Conservation (phyloP, 1,139 yeast species). For the Pichiaceae sp. region DNA sequence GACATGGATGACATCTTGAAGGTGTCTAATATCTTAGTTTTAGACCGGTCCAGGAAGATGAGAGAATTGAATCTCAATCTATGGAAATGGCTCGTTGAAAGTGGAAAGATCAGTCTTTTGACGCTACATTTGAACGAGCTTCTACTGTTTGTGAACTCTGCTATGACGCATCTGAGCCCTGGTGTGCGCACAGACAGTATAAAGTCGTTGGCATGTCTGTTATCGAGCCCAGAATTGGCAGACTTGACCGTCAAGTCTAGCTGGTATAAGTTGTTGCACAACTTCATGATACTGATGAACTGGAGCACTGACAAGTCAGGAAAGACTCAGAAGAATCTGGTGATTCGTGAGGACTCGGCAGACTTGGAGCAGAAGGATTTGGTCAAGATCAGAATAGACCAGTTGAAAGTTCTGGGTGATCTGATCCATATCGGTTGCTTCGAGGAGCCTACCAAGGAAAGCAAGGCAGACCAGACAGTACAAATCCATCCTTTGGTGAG, state of each 20-base stretch:
- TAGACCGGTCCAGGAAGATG: constrained; percentile 59
- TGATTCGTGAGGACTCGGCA: constrained; percentile 10
- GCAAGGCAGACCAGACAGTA: neutral
- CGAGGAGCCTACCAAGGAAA: neutral
- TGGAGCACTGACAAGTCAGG: constrained; percentile 35
- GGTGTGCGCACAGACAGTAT: constrained; percentile 67
- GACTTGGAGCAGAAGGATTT: constrained; percentile 9
- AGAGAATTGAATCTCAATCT: constrained; percentile 51
- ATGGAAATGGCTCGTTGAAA: constrained; percentile 39
- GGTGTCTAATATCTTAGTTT: constrained; percentile 46
- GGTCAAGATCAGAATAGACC: constrained; percentile 6
- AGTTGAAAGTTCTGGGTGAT: constrained; percentile 6
- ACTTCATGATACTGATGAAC: constrained; percentile 49
- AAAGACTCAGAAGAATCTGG: constrained; percentile 9
- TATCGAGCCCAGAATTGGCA: constrained; percentile 26
- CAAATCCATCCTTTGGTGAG: constrained; percentile 18
- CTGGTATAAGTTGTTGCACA: constrained; percentile 51
- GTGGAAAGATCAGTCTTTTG: constrained; percentile 28
- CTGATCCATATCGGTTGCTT: constrained; percentile 12
- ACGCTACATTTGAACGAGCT: constrained; percentile 55
- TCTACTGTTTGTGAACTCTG: constrained; percentile 73
- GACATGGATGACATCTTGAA: constrained; percentile 52
- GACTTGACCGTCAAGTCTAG: constrained; percentile 45
- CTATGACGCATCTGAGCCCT: constrained; percentile 87
- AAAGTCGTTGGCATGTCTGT: constrained; percentile 6